These are phyloP conservation scores for Penicillium pulvis DNA, from an alignment of 495 filamentous ascomycete species.

Conservation along the genomic window DNA sequence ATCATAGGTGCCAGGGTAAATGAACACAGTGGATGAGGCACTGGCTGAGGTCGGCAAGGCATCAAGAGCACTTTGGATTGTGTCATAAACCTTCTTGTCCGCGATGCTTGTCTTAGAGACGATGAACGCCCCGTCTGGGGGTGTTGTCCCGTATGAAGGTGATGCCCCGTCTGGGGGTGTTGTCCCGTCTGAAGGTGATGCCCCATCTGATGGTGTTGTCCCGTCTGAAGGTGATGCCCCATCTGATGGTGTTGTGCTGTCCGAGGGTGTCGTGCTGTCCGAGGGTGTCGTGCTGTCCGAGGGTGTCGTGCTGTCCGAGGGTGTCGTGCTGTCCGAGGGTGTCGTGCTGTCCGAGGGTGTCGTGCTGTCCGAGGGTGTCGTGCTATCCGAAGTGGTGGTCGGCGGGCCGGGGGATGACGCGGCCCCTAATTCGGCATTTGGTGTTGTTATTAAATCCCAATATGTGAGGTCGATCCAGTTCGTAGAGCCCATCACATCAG, in stretches of 20 bases:
- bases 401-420: not conserved
- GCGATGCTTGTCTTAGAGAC: conserved; percentile 4
- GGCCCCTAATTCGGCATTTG: not conserved
- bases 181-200: no score
- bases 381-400: not conserved
- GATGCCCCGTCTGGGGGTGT: no score
- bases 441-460: conserved; percentile 1
- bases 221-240: no score
- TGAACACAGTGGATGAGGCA: not conserved
- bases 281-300: no score
- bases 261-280: not conserved
- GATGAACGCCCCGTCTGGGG: conserved; percentile 7
- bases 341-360: no score
- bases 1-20: conserved; percentile 5
- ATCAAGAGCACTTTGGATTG: conserved; percentile 1
- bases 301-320: no score
- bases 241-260: no score
- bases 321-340: no score
- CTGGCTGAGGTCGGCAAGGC: not conserved
- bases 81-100: not conserved
- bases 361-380: not conserved
- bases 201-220: no score
- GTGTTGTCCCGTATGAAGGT: not conserved
- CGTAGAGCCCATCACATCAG: conserved; percentile 4
- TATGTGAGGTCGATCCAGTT: conserved; percentile 11